Evolutionary conservation across 257 asterid species (phyloP), one percentile per base, ranked within the genome.

Genomic region (Orobanche coerulescens): DNA sequence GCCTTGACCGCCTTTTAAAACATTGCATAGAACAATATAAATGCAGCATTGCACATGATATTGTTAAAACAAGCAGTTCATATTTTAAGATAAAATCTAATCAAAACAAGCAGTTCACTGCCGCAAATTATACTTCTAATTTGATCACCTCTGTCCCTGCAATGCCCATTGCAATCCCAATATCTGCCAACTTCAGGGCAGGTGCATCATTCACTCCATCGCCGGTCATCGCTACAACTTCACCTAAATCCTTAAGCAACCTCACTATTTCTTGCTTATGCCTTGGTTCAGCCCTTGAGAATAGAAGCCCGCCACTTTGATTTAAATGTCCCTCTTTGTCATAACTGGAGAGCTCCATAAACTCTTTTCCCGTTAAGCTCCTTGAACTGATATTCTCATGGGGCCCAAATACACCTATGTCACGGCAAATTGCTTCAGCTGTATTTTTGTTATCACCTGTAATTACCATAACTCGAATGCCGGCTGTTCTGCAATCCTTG

Each of bases 121-220:
- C 8, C 12, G n/a, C 50, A 20, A 46, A 10, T 47, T 33, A 14
- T 10, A 34, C 33, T 25, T 12, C 2, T 30, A 55, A 34, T 18
- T 2, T 16, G 33, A 22, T 67, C 57, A 87, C 99, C 97, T 93
- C 99, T 16, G 99, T 93, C 72, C 99, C 99, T 7, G 94, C 49
- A 61, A 93, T 93, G 58, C 99, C 99, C 99, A 93, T 93, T 16
- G 99, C 97, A 47, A 47, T 47, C 28, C 54, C 54, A 7, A 47
- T 47, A 47, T 93, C 99, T 19, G 99, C 99, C 75, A 90, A 71
- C 73, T 89, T 93, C 71, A 90, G 67, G 23, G 97, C 97, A 51
- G 97, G 97, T 22, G 97, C 97, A 71, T 90, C 97, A 62, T 90
- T 93, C 70, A 93, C 99, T 57, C 99, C 99, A 81, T 93, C 99